A percentile compares a stretch with the other conserved stretches of the same genome.
phyloP scores from a whole-genome alignment of 352 stramenopile species.

The Globisporangium lucens region DNA sequence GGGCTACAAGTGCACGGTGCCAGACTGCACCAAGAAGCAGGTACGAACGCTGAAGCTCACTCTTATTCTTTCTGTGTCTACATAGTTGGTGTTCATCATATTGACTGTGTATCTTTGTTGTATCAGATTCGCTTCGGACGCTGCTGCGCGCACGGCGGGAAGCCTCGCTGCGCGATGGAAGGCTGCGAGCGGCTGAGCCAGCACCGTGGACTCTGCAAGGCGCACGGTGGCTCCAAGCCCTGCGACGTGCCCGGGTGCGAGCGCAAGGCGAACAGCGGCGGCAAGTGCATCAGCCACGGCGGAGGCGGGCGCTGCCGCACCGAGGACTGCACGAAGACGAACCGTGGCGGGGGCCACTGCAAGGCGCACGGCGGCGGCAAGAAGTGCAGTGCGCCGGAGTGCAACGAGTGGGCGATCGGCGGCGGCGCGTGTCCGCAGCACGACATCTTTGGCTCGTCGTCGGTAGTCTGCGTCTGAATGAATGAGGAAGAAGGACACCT shows the following conservation, averaged over 20 bases:
- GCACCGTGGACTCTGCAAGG: conserved; percentile 70
- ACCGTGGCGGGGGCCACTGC: conserved; percentile 73
- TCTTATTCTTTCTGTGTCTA: neutral
- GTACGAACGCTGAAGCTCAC: conserved; percentile 21
- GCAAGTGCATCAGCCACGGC: conserved; percentile 79
- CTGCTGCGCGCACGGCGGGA: conserved; percentile 76
- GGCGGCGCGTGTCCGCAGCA: conserved; percentile 67
- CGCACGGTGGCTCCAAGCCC: conserved; percentile 67
- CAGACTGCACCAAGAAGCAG: conserved; percentile 79
- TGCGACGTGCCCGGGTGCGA: conserved; percentile 60
- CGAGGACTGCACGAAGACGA: conserved; percentile 67
- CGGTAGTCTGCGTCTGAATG: conserved; percentile 51
- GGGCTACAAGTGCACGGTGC: conserved; percentile 60
- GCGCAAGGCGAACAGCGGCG: conserved; percentile 73
- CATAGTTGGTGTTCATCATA: neutral
- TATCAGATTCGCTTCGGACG: conserved; percentile 58
- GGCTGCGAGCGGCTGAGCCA: conserved; percentile 68
- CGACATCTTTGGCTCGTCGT: conserved; percentile 41
- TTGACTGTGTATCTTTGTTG: neutral
- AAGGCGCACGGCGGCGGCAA: conserved; percentile 79
- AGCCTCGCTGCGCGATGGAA: conserved; percentile 58
- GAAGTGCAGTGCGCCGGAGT: conserved; percentile 57
- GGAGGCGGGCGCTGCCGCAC: conserved; percentile 67
- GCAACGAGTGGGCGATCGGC: conserved; percentile 71
- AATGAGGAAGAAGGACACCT: conserved; percentile 1